Evolutionary conservation across 805 yeast genomes (phyloP).

Genomic region (Ogataea glucozyma): DNA sequence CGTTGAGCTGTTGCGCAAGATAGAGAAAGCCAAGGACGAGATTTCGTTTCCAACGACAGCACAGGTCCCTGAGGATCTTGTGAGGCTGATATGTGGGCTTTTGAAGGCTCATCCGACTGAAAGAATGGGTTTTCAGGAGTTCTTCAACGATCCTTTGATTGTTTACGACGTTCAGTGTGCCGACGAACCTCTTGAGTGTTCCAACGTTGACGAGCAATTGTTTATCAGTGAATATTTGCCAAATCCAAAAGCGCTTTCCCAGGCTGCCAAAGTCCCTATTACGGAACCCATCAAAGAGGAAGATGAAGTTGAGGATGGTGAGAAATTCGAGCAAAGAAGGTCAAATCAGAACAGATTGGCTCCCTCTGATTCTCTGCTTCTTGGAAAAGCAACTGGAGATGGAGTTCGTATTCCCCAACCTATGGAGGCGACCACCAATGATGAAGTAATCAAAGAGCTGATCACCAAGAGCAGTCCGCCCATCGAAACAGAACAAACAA

Average conservation of each 20-base stretch:
- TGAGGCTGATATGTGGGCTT: slow-evolving; percentile 69
- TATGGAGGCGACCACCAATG: slow-evolving; percentile 31
- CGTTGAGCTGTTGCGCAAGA: slow-evolving; percentile 81
- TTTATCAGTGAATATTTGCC: slow-evolving; percentile 78
- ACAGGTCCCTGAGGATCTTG: slow-evolving; percentile 63
- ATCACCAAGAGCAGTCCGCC: slow-evolving; percentile 46
- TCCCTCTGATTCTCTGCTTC: slow-evolving; percentile 22
- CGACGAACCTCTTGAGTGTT: slow-evolving; percentile 63
- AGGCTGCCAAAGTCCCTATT: slow-evolving; percentile 6
- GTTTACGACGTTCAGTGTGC: slow-evolving; percentile 50
- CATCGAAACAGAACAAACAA: too few relatives aligned
- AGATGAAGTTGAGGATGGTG: slow-evolving; percentile 13
- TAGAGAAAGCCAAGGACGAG: slow-evolving; percentile 76
- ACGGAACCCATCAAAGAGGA: slow-evolving; percentile 23
- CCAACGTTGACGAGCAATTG: slow-evolving; percentile 72
- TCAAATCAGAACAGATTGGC: too few relatives aligned
- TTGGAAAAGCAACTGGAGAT: slow-evolving; percentile 14
- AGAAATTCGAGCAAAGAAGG: not conserved
- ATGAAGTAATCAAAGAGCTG: slow-evolving; percentile 47
- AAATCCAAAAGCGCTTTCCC: too few relatives aligned
- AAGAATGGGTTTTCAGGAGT: slow-evolving; percentile 85
- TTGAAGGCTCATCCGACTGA: slow-evolving; percentile 84
- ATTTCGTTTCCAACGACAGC: slow-evolving; percentile 75
- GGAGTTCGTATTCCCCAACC: slow-evolving; percentile 20
- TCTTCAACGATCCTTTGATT: slow-evolving; percentile 74